phyloP scores from a whole-genome alignment of 2,329 filamentous ascomycete genomes.

The Fusarium tanahbumbuense region DNA sequence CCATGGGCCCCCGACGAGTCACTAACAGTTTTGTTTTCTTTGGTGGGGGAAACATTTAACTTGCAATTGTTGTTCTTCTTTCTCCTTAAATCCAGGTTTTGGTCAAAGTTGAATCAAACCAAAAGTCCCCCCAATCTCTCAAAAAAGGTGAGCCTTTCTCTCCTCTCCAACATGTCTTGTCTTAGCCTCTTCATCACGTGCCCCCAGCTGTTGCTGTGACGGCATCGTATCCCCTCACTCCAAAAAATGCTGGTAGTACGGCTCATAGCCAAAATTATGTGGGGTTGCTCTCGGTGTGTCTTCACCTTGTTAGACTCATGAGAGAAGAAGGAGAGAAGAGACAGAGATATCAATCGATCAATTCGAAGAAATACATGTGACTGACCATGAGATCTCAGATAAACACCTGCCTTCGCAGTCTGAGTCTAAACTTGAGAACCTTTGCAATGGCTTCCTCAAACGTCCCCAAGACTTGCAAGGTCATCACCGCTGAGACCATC shows the following conservation, averaged over 20 bases:
- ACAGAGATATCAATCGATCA: not conserved
- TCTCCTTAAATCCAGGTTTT: conserved; percentile 29
- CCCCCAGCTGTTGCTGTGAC: conserved; percentile 12
- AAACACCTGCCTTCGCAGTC: conserved; percentile 10
- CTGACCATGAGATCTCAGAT: conserved; percentile 27
- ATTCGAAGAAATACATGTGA: conserved; percentile 21
- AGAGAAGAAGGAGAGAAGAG: conserved; percentile 1
- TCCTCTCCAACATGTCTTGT: conserved; percentile 1
- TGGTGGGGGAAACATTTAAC: conserved; percentile 34
- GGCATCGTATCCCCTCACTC: conserved; percentile 14
- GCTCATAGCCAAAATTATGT: conserved; percentile 37
- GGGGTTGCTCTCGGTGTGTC: conserved; percentile 35
- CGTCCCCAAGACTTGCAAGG: conserved; percentile 84
- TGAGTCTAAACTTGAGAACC: conserved; percentile 7
- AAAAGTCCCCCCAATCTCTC: not conserved
- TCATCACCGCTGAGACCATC: conserved; percentile 88
- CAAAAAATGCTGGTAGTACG: conserved; percentile 17
- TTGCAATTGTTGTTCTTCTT: conserved; percentile 25
- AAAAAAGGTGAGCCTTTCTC: conserved; percentile 27
- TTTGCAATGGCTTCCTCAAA: conserved; percentile 48
- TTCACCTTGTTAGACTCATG: conserved; percentile 24
- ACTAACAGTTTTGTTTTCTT: conserved; percentile 30
- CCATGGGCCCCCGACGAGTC: conserved; percentile 24
- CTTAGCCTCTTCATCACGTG: conserved; percentile 25
- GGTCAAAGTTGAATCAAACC: conserved; percentile 26